phyloP scores from a whole-genome alignment of 345 rosid genomes.

The Mercurialis annua region DNA sequence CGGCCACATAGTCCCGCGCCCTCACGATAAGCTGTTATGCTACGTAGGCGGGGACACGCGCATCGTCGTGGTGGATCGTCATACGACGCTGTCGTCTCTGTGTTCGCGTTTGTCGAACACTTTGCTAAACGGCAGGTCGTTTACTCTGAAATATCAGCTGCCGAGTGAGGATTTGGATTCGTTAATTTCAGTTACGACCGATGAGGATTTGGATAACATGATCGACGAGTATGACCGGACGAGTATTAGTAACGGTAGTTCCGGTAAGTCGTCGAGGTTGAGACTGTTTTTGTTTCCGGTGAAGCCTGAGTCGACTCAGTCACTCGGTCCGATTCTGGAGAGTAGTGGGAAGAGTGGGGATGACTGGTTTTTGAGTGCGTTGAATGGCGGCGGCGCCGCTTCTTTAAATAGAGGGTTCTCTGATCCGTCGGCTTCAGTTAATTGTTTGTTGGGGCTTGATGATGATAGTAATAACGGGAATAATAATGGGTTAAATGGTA shows the following conservation, averaged over 20 bases:
- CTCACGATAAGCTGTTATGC: conserved; percentile 82
- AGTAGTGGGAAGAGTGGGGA: conserved; percentile 70
- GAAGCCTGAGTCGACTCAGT: conserved; percentile 71
- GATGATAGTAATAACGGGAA: conserved; percentile 41
- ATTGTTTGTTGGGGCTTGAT: conserved; percentile 73
- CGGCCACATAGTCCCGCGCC: conserved; percentile 86
- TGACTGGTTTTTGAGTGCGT: conserved; percentile 86
- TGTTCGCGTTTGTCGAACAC: conserved; percentile 56
- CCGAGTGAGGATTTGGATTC: conserved; percentile 95
- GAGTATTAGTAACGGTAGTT: conserved; percentile 28
- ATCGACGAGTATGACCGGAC: conserved; percentile 92
- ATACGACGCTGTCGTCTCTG: conserved; percentile 53
- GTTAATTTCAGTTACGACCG: conserved; percentile 83
- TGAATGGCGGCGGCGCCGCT: conserved; percentile 53
- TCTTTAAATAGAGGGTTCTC: conserved; percentile 62
- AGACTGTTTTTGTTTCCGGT: conserved; percentile 76
- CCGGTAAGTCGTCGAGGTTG: conserved; percentile 53
- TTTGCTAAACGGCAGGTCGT: conserved; percentile 56
- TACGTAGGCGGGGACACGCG: conserved; percentile 92
- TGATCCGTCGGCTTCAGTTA: conserved; percentile 69
- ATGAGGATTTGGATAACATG: conserved; percentile 95
- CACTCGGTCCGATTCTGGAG: conserved; percentile 69
- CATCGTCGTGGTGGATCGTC: conserved; percentile 80
- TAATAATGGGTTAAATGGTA: conserved; percentile 27
- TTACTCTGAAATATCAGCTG: conserved; percentile 85